Evolutionary conservation across 805 yeast species (phyloP), one percentile per base, ranked within the genome.

Genomic region (Ogataea methanolica): DNA sequence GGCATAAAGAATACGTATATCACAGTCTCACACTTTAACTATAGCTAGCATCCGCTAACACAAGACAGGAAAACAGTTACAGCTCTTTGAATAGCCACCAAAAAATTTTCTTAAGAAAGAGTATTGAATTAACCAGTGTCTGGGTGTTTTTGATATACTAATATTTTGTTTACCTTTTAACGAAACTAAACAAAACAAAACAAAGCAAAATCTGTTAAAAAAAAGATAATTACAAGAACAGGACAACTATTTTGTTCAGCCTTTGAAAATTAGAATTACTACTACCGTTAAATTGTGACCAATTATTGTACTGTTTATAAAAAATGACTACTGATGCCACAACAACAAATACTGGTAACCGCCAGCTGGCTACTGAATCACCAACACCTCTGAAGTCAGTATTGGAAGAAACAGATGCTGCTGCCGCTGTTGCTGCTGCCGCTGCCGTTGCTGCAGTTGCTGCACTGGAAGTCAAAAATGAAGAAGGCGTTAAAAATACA

Each of bases 391-490:
- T 41, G 14, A 41, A 42, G 2, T 43, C 47, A 6, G 31, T 11
- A 26, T 26, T 26, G 11, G 31, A 26, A 26, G 31, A 26, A 6
- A 26, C 31, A 26, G 31, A 26, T 26, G 46, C 43, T 11, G 45
- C 26, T 6, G 50, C 49, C 26, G 44, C 48, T 4, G 41, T 41
- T 19, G 48, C 47, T 19, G 50, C 49, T 1, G 47, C 45, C 19
- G 50, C 49, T 1, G 50, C 52, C 21, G 44, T 39, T 21, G 46
- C 46, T 33, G 46, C 46, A 5, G 46, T 44, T 8, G 46, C 46
- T 11, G 46, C 46, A 4, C 39, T 44, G 26, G 46, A 43, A 44
- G 46, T 42, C 8, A 44, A 44, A 34, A 39, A 35, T 15, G 39
- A 35, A 33, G 23, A 31, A 6, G 33, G 14, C 19, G 19, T 33